Base-by-base conservation (phyloP, 305 asterid species). In the Fraxinus dipetala region DNA sequence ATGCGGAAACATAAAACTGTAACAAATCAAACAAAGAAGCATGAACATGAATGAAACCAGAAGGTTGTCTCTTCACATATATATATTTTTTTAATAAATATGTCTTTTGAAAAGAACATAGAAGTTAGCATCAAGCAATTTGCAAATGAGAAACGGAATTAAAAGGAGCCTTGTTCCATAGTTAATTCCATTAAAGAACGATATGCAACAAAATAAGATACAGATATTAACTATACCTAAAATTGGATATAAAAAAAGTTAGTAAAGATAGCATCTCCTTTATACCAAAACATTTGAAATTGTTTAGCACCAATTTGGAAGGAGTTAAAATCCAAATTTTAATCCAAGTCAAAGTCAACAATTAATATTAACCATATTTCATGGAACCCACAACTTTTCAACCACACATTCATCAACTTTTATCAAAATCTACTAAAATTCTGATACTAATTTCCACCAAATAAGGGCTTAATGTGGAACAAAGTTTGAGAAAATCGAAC, bases 111-210 rank as follows among this genome's bases (percentile, higher is more conserved):
- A 40, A 34, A 75, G 26, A 69, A 14, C 26, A 18, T 74, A 74
- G 35, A 80, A 20, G 79, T 28, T 16, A 72, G 74, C 54, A 51
- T 70, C 78, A 14, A 22, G 36, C 74, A 77, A 22, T 61, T 83
- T 35, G 4, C 30, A 65, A 75, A 83, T 11, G 69, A 77, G 72
- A 81, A 34, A 63, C 24, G 32, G 75, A 65, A 40, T 22, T 22
- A 77, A 82, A 36, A 67, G 43, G 48, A 14, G 28, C 77, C 54
- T 67, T 36, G 48, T 83, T 63, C 35, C 81, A 79, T 80, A 18
- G 73, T 34, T 56, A n/a, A 63, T 56, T 56, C 67, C 65, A 11
- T 63, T 73, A 81, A 80, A 43, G 24, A 77, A 54, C 10, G 63
- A 79, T 45, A 59, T 43, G 76, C 67, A 43, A 76, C 61, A 76